A percentile compares a stretch with the other conserved stretches of the same genome.
phyloP scores from a whole-genome alignment of 2,329 filamentous ascomycete species.

The Fusarium kyushuense region DNA sequence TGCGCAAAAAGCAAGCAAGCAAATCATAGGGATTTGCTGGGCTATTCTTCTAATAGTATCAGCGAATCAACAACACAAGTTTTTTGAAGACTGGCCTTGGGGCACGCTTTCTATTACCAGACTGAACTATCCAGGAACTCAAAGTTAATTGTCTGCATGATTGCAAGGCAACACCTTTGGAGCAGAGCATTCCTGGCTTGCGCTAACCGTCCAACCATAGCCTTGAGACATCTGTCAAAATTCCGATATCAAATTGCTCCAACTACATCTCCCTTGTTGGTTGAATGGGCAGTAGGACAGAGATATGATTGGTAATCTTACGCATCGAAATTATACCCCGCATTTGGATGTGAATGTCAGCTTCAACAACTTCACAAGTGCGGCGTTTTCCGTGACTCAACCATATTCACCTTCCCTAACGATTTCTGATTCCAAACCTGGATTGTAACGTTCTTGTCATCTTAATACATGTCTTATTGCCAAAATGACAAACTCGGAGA shows the following conservation, averaged over 20 bases:
- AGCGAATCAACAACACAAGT: neutral
- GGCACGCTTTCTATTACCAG: neutral
- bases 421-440: too few species aligned
- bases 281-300: neutral
- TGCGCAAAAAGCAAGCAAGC: neutral
- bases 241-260: neutral
- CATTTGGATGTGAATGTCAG: neutral
- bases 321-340: neutral
- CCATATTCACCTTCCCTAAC: neutral
- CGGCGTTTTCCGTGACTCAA: neutral
- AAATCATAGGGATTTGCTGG: neutral
- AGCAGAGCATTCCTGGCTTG: neutral
- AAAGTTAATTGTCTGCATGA: neutral
- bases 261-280: neutral
- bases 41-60: neutral
- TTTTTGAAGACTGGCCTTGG: too few species aligned
- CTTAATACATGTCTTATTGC: neutral
- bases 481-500: neutral
- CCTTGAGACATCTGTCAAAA: neutral
- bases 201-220: neutral
- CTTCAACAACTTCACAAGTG: neutral
- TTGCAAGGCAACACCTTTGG: neutral
- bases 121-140: neutral
- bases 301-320: neutral
- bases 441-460: too few species aligned